These are phyloP conservation scores for Asterella californica DNA, from an alignment of 225 moss, liverwort and hornwort genomes.

Conservation along the genomic window DNA sequence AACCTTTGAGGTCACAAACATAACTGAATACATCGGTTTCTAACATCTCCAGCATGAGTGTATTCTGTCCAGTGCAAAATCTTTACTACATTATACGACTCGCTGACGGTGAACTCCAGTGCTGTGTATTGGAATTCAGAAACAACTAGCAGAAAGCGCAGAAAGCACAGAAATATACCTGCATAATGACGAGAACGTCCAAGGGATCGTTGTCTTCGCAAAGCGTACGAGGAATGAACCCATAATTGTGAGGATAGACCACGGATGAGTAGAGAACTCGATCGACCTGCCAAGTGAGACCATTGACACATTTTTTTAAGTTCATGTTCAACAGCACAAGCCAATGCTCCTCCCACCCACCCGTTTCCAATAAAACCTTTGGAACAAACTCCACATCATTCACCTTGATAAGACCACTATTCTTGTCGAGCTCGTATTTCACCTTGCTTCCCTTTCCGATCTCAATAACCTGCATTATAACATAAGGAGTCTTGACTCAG, in stretches of 20 bases:
- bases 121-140: neutral
- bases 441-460: constrained; percentile 37
- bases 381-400: neutral
- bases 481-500: neutral
- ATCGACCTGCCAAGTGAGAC: constrained; percentile 36
- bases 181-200: constrained; percentile 56
- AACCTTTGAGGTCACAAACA: no score
- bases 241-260: constrained; percentile 57
- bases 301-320: neutral
- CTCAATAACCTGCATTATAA: constrained; percentile 25
- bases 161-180: constrained; percentile 21
- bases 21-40: neutral
- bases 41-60: neutral
- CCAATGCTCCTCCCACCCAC: neutral
- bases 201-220: constrained; percentile 56
- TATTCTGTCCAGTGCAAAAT: neutral
- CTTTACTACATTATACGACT: neutral
- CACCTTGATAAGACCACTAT: constrained; percentile 35
- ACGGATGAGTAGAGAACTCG: constrained; percentile 54
- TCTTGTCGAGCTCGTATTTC: constrained; percentile 38
- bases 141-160: neutral
- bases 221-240: constrained; percentile 53
- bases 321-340: neutral
- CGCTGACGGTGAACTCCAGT: neutral
- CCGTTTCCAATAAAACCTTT: neutral